Evolutionary conservation across 2,329 filamentous ascomycete species (phyloP).

Genomic region (Erysiphe pulchra): DNA sequence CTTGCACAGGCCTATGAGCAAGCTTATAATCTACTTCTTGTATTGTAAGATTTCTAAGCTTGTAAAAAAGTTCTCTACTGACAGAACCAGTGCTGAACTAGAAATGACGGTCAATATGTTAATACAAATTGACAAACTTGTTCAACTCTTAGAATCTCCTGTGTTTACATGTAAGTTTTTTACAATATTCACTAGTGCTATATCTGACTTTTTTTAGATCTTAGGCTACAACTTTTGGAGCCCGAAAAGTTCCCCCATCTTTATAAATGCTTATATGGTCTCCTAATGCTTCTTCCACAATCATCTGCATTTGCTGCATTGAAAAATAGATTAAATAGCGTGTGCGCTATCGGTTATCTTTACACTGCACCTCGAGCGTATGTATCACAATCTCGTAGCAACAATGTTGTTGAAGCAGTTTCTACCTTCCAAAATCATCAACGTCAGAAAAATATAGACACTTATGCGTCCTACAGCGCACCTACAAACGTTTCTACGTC

Average conservation of each 20-base stretch:
- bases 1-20: conserved; percentile 96
- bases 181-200: background rate
- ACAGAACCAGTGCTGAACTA: conserved; percentile 50
- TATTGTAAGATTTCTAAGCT: conserved; percentile 36
- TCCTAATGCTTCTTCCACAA: conserved; percentile 94
- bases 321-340: conserved; percentile 89
- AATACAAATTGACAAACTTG: conserved; percentile 95
- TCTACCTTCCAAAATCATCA: conserved; percentile 8
- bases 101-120: conserved; percentile 98
- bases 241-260: conserved; percentile 85
- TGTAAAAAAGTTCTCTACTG: conserved; percentile 3
- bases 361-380: conserved; percentile 63
- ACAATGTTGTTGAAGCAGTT: conserved; percentile 12
- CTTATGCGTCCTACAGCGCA: conserved; percentile 16
- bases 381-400: conserved; percentile 19
- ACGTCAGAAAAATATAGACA: conserved; percentile 11
- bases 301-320: conserved; percentile 90
- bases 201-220: conserved; percentile 27
- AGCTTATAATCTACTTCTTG: conserved; percentile 82
- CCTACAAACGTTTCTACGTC: conserved; percentile 23
- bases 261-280: conserved; percentile 91
- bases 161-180: conserved; percentile 73
- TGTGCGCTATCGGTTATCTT: conserved; percentile 87
- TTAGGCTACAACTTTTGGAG: conserved; percentile 81
- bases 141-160: conserved; percentile 85